Evolutionary conservation across 768 basidiomycete species (phyloP).

Genomic region (Psilocybe tampanensis): DNA sequence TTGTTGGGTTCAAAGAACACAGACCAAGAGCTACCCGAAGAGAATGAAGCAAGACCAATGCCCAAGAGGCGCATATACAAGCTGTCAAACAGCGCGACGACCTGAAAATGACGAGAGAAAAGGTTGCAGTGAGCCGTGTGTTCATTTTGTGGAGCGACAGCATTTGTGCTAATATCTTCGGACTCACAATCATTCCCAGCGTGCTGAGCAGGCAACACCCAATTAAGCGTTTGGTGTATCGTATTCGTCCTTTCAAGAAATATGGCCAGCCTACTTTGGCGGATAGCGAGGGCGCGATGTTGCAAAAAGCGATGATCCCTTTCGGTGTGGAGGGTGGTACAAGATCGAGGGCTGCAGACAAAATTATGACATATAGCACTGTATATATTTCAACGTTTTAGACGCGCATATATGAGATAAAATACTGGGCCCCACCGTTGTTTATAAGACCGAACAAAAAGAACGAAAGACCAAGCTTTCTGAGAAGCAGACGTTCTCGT

Average conservation of each 20-base stretch:
- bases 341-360: conserved; percentile 94
- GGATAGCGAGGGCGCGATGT: conserved; percentile 84
- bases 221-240: conserved; percentile 72
- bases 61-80: conserved; percentile 67
- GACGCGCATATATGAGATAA: background rate
- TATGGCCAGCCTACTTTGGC: conserved; percentile 95
- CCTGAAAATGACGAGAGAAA: conserved; percentile 43
- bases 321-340: conserved; percentile 92
- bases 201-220: conserved; percentile 79
- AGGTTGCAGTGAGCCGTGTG: background rate
- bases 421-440: conserved; percentile 59
- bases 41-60: conserved; percentile 72
- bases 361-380: conserved; percentile 96
- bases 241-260: conserved; percentile 81
- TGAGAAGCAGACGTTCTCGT: conserved; percentile 31
- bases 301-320: conserved; percentile 93
- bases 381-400: conserved; percentile 1
- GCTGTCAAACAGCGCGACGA: conserved; percentile 72
- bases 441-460: conserved; percentile 93
- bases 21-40: conserved; percentile 62
- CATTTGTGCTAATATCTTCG: too few species aligned
- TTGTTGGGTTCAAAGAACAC: background rate
- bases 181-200: conserved; percentile 83
- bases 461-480: conserved; percentile 65
- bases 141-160: background rate